Conservation (phyloP, 345 rosid genomes). For the Citrus hindsii region DNA sequence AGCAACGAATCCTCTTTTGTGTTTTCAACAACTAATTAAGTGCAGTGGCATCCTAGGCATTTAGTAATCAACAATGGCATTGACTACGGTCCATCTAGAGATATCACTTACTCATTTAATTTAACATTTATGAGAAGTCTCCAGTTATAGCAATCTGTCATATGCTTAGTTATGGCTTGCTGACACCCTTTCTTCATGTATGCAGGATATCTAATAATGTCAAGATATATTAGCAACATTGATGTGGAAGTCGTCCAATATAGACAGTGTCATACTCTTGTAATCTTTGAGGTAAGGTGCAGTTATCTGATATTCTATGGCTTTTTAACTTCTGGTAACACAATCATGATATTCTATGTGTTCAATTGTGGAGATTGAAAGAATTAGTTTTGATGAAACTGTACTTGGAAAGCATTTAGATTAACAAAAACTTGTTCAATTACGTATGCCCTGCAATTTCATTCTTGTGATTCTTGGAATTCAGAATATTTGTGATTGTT, state of each 20-base stretch:
- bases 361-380: not conserved
- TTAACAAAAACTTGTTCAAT: not conserved
- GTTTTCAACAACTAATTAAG: not conserved
- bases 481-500: not conserved
- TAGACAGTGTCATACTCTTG: not conserved
- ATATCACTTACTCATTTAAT: not conserved
- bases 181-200: not conserved
- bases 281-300: slow-evolving; percentile 10
- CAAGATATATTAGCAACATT: slow-evolving; percentile 13
- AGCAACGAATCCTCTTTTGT: not conserved
- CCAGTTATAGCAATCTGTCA: not conserved
- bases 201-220: slow-evolving; percentile 28
- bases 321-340: not conserved
- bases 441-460: not conserved
- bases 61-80: not conserved
- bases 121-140: not conserved
- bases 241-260: slow-evolving; percentile 18
- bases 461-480: not conserved
- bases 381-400: not conserved
- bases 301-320: not conserved
- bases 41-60: not conserved
- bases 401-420: not conserved
- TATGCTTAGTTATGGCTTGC: not conserved
- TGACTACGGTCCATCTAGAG: not conserved
- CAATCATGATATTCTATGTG: not conserved